Evolutionary conservation across 2,329 filamentous ascomycete species (phyloP).

Genomic region (Cordyceps javanica): DNA sequence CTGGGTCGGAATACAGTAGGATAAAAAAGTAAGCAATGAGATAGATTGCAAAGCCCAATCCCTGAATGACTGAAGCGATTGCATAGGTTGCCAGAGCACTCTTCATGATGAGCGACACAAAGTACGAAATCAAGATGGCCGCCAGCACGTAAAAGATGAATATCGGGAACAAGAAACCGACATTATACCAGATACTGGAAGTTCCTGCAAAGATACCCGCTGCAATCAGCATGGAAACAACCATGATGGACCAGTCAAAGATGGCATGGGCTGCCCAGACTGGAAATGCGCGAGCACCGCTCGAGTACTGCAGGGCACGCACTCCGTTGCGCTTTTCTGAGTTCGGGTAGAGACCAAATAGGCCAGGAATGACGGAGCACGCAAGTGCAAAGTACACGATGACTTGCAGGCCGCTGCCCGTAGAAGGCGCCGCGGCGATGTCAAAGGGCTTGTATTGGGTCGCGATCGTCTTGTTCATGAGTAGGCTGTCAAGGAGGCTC

Average conservation of each 20-base stretch:
- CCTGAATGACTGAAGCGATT: slow-evolving; percentile 67
- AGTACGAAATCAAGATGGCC: slow-evolving; percentile 65
- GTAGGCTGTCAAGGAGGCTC: slow-evolving; percentile 53
- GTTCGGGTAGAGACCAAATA: slow-evolving; percentile 79
- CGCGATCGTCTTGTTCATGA: slow-evolving; percentile 59
- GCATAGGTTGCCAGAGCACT: slow-evolving; percentile 77
- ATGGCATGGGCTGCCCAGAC: slow-evolving; percentile 72
- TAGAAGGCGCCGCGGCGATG: slow-evolving; percentile 57
- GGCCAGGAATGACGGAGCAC: slow-evolving; percentile 69
- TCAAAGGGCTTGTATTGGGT: slow-evolving; percentile 68
- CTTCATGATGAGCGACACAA: slow-evolving; percentile 66
- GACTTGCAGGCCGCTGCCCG: slow-evolving; percentile 66
- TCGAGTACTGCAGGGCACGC: slow-evolving; percentile 77
- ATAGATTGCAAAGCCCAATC: slow-evolving; percentile 60
- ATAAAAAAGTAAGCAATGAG: slow-evolving; percentile 62
- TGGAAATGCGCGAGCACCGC: slow-evolving; percentile 70
- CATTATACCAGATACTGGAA: slow-evolving; percentile 62
- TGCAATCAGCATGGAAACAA: slow-evolving; percentile 57
- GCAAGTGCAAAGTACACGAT: slow-evolving; percentile 72
- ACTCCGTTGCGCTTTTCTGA: slow-evolving; percentile 69
- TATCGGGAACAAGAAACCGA: slow-evolving; percentile 70
- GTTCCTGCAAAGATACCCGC: slow-evolving; percentile 59
- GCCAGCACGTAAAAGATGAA: slow-evolving; percentile 71
- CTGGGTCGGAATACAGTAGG: slow-evolving; percentile 64
- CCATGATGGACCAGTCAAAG: slow-evolving; percentile 67